These are phyloP conservation scores for Ophioceras dolichostomum DNA, from an alignment of 2,329 filamentous ascomycete species.

Conservation along the genomic window DNA sequence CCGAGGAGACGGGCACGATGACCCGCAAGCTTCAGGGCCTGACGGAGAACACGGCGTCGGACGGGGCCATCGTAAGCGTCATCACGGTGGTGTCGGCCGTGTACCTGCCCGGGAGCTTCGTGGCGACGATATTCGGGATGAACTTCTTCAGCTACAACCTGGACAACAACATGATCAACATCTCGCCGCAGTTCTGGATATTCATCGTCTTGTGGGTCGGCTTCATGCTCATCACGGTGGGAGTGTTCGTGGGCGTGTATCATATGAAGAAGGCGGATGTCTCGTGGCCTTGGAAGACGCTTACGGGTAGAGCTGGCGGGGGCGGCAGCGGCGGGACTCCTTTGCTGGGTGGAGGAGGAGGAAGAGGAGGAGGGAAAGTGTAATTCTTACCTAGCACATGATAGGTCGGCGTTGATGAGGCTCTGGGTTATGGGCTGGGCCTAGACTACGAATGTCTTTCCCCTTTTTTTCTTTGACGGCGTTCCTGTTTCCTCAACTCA, in stretches of 20 bases:
- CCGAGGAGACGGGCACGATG: constrained; percentile 7
- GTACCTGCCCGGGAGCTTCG: constrained; percentile 14
- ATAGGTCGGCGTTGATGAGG: background rate
- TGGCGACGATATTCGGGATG: constrained; percentile 10
- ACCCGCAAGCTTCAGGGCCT: constrained; percentile 11
- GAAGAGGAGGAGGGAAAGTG: background rate
- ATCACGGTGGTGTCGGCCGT: constrained; percentile 14
- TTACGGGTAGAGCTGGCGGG: background rate
- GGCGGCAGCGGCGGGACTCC: background rate
- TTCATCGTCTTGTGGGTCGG: constrained; percentile 5
- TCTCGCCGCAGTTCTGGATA: constrained; percentile 5
- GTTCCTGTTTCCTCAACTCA: background rate
- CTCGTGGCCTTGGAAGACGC: background rate
- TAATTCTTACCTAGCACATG: too few relatives aligned
- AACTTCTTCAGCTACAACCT: constrained; percentile 9
- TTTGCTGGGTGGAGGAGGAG: too few relatives aligned
- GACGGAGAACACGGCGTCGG: constrained; percentile 11
- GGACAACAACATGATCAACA: background rate
- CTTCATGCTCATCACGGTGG: background rate
- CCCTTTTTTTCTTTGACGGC: too few relatives aligned
- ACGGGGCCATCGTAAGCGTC: constrained; percentile 12
- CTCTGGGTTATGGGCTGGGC: too few relatives aligned
- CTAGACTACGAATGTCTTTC: too few relatives aligned
- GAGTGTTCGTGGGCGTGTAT: background rate
- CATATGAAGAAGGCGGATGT: background rate